Percentiles rank a stretch among this genome's conserved stretches.
These are phyloP conservation scores for Daedalea quercina DNA, from an alignment of 768 basidiomycete genomes.

Conservation along the genomic window DNA sequence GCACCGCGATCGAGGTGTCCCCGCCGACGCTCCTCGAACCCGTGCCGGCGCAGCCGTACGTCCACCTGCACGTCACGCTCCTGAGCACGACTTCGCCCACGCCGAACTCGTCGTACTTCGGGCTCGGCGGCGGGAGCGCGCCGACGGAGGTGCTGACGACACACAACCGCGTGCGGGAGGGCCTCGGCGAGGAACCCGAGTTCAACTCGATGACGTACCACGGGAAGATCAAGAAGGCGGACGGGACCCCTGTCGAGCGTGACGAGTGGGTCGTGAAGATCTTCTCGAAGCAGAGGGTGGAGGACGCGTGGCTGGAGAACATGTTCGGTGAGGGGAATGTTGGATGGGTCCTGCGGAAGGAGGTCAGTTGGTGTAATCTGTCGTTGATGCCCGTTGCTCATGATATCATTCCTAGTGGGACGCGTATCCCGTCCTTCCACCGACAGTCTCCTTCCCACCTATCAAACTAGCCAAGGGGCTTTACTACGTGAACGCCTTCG, in stretches of 20 bases:
- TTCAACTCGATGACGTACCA: constrained; percentile 89
- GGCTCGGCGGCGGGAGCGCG: constrained; percentile 36
- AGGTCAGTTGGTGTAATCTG: too few relatives aligned
- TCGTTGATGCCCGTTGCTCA: too few relatives aligned
- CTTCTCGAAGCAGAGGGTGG: constrained; percentile 61
- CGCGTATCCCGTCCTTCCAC: constrained; percentile 68
- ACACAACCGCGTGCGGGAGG: constrained; percentile 47
- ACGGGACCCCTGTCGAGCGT: constrained; percentile 33
- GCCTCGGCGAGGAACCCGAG: constrained; percentile 42
- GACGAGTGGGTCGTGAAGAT: constrained; percentile 78
- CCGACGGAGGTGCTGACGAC: constrained; percentile 74
- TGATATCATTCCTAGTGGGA: constrained; percentile 72
- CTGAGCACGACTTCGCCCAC: constrained; percentile 67
- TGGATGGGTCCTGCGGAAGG: constrained; percentile 79
- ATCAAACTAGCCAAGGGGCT: constrained; percentile 71
- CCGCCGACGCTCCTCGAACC: constrained; percentile 37
- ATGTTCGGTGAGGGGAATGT: constrained; percentile 57
- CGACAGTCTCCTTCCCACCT: constrained; percentile 64
- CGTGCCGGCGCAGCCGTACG: constrained; percentile 69
- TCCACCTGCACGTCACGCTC: constrained; percentile 84
- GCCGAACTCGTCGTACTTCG: constrained; percentile 66
- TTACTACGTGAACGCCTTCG: constrained; percentile 90
- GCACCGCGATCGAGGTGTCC: constrained; percentile 50
- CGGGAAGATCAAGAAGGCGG: constrained; percentile 36
- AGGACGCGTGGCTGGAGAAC: constrained; percentile 61